Percentiles rank a stretch among this genome's conserved stretches.
phyloP scores from a whole-genome alignment of 306 rosid genomes.

The Cajanus cajan region DNA sequence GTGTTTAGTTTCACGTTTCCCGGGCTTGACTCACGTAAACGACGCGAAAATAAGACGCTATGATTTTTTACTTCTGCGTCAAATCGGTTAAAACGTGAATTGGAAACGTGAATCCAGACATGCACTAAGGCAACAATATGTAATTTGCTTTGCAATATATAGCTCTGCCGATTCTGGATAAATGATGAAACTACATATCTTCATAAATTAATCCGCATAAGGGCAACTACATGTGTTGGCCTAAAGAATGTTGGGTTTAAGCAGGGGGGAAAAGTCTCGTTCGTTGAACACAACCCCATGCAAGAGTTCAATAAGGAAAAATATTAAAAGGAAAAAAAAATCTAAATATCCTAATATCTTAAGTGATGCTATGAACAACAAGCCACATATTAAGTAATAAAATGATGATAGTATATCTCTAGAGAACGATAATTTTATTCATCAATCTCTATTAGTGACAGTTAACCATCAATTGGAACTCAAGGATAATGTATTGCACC shows the following conservation, averaged over 20 bases:
- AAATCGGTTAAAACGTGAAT: too few species aligned
- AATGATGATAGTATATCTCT: conserved; percentile 1
- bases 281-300: background rate
- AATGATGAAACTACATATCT: conserved; percentile 17
- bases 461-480: conserved; percentile 3
- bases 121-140: background rate
- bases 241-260: conserved; percentile 1
- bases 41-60: too few species aligned
- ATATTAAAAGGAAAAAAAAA: background rate
- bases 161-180: background rate
- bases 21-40: too few species aligned
- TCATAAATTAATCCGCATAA: background rate
- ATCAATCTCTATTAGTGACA: background rate
- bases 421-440: conserved; percentile 14
- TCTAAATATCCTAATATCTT: conserved; percentile 2
- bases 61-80: too few species aligned
- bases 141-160: conserved; percentile 8
- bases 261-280: background rate
- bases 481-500: conserved; percentile 1
- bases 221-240: background rate
- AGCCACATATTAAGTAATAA: conserved; percentile 15
- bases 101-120: too few species aligned
- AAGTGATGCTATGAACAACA: conserved; percentile 12
- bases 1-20: too few species aligned
- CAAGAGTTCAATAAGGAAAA: background rate